Evolutionary conservation across 2,329 filamentous ascomycete genomes (phyloP).

Genomic region (Aurifilum marmelostoma): DNA sequence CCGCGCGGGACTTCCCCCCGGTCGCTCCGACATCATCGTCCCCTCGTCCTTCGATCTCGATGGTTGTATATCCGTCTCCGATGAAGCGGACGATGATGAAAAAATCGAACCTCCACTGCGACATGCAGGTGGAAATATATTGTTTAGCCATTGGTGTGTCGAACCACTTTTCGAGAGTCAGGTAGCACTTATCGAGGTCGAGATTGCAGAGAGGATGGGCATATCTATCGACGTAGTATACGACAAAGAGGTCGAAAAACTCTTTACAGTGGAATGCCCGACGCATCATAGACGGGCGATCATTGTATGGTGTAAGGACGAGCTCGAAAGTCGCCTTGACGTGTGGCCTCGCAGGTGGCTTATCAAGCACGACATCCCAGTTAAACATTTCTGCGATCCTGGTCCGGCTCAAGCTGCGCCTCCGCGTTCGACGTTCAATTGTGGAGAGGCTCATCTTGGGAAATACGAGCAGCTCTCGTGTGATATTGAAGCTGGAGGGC

Average conservation of each 20-base stretch:
- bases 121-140: not conserved
- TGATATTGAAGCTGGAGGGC: conserved; percentile 29
- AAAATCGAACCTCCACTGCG: not conserved
- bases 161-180: not conserved
- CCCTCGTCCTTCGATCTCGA: not conserved
- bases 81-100: not conserved
- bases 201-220: not conserved
- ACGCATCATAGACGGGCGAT: rapidly evolving
- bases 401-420: conserved; percentile 42
- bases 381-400: conserved; percentile 43
- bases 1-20: rapidly evolving
- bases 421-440: conserved; percentile 39
- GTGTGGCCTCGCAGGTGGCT: not conserved
- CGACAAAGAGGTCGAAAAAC: not conserved
- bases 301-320: no score
- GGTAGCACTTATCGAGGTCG: not conserved
- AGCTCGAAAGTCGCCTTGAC: not conserved
- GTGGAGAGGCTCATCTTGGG: conserved; percentile 36
- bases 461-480: conserved; percentile 41
- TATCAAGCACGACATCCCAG: conserved; percentile 26
- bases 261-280: not conserved
- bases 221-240: not conserved
- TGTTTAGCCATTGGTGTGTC: not conserved
- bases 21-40: no score
- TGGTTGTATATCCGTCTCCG: not conserved